Base-by-base conservation (phyloP, 805 yeast genomes). In the Barnettozyma populi region DNA sequence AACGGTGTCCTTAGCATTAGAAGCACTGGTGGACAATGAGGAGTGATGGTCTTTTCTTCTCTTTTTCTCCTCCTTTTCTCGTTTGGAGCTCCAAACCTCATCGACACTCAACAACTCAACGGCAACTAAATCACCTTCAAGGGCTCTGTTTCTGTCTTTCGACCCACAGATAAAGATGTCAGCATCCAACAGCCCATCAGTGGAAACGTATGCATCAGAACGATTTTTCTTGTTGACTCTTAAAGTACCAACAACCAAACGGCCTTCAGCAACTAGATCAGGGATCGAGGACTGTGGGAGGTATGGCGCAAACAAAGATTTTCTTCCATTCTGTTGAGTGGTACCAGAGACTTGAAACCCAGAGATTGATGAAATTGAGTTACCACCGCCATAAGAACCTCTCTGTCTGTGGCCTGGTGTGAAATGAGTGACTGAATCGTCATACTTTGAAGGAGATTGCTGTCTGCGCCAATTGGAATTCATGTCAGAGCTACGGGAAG, bases 121-220 rank as follows among this genome's bases (percentile, higher is more conserved):
- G 0, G 99, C 99, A 36, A 94, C 99, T 44, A 89, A 71, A 65
- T 94, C 99, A 48, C 97, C 97, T 67, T 94, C 99, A 46, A 94
- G 72, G 2, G 99, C 98, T 64, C 99, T 82, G 67, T 94, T 94
- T 65, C 99, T 86, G 68, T 94, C 99, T 65, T 94, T 94, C 10
- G 98, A 90, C 10, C 99, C 99, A 71, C 98, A 94, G 55, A 94
- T 94, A 62, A 90, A 94, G 52, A 94, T 89, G 66, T 94, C 99
- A 0, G 99, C 95, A 67, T 94, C 99, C 53, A 94, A 75, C 29
- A 90, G 76, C 1, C 97, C 97, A 64, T 90, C 97, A 1, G 98
- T 92, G 7, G 96, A 82, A n/a, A 94, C 98, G 68, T 95, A 94
- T 0, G 99, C 99, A 68, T 94, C 98, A 1, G 97, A 89, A 59